Evolutionary conservation across 352 stramenopile genomes (phyloP), one percentile per base, ranked within the genome.

Genomic region (Pythium folliculosum): DNA sequence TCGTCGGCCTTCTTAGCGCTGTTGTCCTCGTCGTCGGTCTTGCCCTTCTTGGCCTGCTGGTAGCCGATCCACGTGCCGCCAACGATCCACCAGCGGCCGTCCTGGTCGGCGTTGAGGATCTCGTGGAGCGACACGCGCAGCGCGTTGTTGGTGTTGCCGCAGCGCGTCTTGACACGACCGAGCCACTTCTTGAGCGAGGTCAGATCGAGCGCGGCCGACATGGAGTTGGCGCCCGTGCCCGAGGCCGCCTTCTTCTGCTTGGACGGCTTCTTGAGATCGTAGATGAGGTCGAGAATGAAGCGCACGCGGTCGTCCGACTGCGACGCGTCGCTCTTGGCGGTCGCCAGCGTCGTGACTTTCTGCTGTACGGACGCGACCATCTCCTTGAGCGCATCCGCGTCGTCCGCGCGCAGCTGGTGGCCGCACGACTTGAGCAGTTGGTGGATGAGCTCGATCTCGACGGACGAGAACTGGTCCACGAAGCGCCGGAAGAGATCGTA

Each of bases 71-170:
- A 99, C 7, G 94, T 97, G 21, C 96, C 94, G 44, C 97, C 97
- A 16, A 99, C 93, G 60, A 98, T 83, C 97, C 97, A 99, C 96
- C 96, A 99, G 56, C 96, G 91, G 63, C 97, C 96, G 60, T 94
- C 81, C 67, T 96, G 80, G 23, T 95, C 90, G 8, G 87, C 85
- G n/a, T 89, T 77, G 16, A 91, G 66, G 25, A 91, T 77, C 49
- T 90, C 84, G 22, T 90, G 81, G 30, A 97, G 67, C 50, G 81
- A 88, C 25, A 96, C 64, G 66, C 88, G 76, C 61, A 95, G 54
- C 43, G 83, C 65, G 71, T 90, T 91, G 67, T 89, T 92, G 35
- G 82, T 60, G 50, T 91, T 92, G 45, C 80, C 79, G 30, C 85
- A 87, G n/a, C 87, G 83, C n/a, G 78, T 90, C 71, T 98, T 98